Conservation (phyloP, 164 flowering plant genomes). For the Dillenia turbinata region DNA sequence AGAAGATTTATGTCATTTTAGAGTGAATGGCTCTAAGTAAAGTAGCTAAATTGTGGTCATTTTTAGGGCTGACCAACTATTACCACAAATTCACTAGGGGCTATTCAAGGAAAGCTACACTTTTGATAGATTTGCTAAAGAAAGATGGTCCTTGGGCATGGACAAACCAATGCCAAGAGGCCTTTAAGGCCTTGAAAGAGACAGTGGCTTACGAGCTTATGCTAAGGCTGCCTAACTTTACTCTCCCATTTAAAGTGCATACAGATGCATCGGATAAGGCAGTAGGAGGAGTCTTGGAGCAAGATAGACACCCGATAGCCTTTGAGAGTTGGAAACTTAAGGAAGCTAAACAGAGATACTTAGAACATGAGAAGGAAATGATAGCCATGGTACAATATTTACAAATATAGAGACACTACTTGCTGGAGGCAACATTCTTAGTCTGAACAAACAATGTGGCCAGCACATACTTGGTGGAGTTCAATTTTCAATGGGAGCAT, state of each 20-base stretch:
- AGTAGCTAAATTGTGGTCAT: constrained; percentile 7
- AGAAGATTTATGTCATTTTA: constrained; percentile 8
- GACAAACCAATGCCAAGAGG: no score
- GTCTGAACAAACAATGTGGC: constrained; percentile 1
- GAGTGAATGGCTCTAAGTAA: constrained; percentile 8
- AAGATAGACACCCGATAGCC: not conserved
- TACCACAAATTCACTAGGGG: no score
- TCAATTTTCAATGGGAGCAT: not conserved
- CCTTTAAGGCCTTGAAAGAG: no score
- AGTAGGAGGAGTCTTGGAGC: not conserved
- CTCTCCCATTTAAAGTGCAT: no score
- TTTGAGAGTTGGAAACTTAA: constrained; percentile 2
- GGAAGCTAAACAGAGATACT: constrained; percentile 1
- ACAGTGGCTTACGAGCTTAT: no score
- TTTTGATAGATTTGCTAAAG: no score
- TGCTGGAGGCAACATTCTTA: not conserved
- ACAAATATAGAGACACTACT: not conserved
- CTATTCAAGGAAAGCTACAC: no score
- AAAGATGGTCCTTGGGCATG: no score
- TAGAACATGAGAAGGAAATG: constrained; percentile 1
- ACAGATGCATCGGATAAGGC: not conserved
- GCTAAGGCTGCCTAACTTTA: no score
- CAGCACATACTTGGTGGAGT: not conserved
- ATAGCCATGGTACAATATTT: not conserved
- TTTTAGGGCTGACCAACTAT: no score